Base-by-base conservation (phyloP, 2,329 filamentous ascomycete genomes). In the Fusarium cicatricum region DNA sequence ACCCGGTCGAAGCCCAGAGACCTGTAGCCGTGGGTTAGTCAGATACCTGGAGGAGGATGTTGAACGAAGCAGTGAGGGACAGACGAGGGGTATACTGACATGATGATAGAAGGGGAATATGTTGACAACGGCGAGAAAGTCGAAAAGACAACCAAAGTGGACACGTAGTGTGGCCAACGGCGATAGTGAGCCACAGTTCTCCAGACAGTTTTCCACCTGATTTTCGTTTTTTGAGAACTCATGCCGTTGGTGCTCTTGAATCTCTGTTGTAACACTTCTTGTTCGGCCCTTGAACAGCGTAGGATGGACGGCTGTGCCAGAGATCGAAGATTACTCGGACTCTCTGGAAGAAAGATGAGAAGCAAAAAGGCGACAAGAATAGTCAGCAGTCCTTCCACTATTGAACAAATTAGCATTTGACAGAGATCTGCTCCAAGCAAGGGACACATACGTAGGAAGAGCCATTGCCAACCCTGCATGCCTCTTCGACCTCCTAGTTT, bases 381-480 rank as follows among this genome's bases (percentile, higher is more conserved):
- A 4, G 36, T 39, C 10, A 39, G 11, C 6, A 39, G 10, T 11
- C 33, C 33, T 17, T 36, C 33, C 12, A 36, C 33, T 36, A 17
- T 36, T 15, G 14, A 10, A n/a, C 10, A 36, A 8, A 9, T 36
- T 17, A 36, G 33, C 10, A 17, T 8, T 8, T 26, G 23, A 36
- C 33, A 53, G 29, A n/a, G 12, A n/a, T n/a, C 8, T 14, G 8
- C 29, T 4, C 11, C 5, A 7, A n/a, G 11, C 3, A 11, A n/a
- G 29, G 8, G 3, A 28, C 15, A 19, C 70, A 43, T 68, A 82
- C 79, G 65, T 11, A 82, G 48, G 36, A 82, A 82, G 1, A 82
- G 75, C 79, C 79, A 82, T 56, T 81, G 77, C 80, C 81, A 83
- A 0, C 79, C 80, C 6, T 70, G 69, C 6, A 83, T 57, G 0